phyloP scores from a whole-genome alignment of 495 filamentous ascomycete genomes.

The Chaetomium fimeti region DNA sequence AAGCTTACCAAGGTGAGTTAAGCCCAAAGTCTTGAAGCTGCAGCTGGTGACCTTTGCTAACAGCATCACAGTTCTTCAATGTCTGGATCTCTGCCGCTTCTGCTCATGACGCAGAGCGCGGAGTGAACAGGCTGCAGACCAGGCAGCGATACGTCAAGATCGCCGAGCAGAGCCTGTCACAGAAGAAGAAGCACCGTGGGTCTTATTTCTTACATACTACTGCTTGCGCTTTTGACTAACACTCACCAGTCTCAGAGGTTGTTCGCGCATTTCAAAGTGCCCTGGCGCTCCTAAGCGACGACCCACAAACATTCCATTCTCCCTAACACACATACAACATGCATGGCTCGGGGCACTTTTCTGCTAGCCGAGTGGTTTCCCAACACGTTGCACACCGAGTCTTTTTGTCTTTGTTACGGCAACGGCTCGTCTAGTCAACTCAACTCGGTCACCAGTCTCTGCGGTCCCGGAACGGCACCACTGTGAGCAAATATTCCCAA shows the following conservation, averaged over 20 bases:
- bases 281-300: constrained; percentile 63
- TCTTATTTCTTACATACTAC: constrained; percentile 17
- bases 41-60: constrained; percentile 1
- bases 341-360: too few relatives aligned
- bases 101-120: constrained; percentile 66
- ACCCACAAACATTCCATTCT: too few relatives aligned
- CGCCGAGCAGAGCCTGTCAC: constrained; percentile 62
- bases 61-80: constrained; percentile 57
- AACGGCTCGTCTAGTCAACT: not conserved
- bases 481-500: not conserved
- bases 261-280: constrained; percentile 80
- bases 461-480: not conserved
- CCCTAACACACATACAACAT: too few relatives aligned
- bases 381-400: constrained; percentile 6
- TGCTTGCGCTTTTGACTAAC: constrained; percentile 21
- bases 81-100: constrained; percentile 68
- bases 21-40: not conserved
- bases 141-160: constrained; percentile 70
- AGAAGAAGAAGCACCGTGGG: constrained; percentile 74
- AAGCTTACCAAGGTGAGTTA: constrained; percentile 57
- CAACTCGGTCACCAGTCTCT: not conserved
- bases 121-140: constrained; percentile 72
- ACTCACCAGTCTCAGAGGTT: constrained; percentile 62
- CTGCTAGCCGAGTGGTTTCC: constrained; percentile 28
- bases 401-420: not conserved